These are phyloP conservation scores for Lentinula sp. DNA, from an alignment of 768 basidiomycete species.

Conservation along the genomic window DNA sequence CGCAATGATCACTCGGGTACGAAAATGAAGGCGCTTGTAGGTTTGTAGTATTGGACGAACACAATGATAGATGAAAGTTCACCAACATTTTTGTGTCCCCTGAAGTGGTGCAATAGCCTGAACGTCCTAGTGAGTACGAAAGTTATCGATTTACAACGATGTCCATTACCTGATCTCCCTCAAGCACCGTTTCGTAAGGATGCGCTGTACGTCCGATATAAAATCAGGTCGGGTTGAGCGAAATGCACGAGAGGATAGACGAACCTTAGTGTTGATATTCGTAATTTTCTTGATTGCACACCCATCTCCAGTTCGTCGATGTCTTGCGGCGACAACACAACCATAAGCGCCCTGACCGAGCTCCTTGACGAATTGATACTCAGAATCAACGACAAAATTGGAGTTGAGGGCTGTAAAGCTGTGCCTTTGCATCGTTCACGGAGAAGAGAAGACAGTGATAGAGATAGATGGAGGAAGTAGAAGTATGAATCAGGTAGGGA, in stretches of 20 bases:
- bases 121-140: not conserved
- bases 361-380: slow-evolving; percentile 94
- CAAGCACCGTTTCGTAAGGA: slow-evolving; percentile 93
- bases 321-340: slow-evolving; percentile 82
- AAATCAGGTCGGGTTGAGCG: slow-evolving; percentile 10
- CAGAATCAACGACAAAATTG: slow-evolving; percentile 80
- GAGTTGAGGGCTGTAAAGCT: slow-evolving; percentile 60
- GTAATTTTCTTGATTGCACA: slow-evolving; percentile 97
- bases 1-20: not conserved
- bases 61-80: not conserved
- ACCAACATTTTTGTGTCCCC: slow-evolving; percentile 96
- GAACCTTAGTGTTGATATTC: slow-evolving; percentile 84
- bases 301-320: slow-evolving; percentile 77
- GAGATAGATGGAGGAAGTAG: not conserved
- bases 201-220: slow-evolving; percentile 46
- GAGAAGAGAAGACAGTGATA: not conserved
- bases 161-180: slow-evolving; percentile 79
- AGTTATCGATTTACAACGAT: not conserved
- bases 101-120: slow-evolving; percentile 93
- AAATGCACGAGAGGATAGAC: slow-evolving; percentile 9
- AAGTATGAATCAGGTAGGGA: not conserved
- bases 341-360: slow-evolving; percentile 96
- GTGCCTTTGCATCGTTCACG: slow-evolving; percentile 7
- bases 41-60: not conserved
- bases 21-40: not conserved